Conservation (phyloP, 2,329 filamentous ascomycete species). For the Leptographium procerum region DNA sequence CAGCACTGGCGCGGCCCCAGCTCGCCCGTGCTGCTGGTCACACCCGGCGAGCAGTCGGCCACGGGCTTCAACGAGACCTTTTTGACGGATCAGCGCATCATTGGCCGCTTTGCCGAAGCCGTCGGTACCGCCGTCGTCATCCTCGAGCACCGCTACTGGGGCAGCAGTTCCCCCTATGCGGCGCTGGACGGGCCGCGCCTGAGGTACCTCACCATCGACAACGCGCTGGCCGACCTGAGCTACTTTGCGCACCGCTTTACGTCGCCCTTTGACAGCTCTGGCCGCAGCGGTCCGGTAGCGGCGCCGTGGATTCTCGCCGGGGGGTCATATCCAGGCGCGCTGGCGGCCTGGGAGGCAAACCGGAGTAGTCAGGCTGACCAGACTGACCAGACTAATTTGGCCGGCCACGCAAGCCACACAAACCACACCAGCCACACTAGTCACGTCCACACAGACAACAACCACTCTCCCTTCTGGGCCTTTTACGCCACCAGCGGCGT, state of each 20-base stretch:
- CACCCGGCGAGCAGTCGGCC: conserved; percentile 23
- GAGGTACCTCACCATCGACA: conserved; percentile 27
- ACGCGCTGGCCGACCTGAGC: conserved; percentile 28
- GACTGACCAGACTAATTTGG: no score
- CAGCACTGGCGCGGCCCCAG: conserved; percentile 27
- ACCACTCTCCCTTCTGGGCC: conserved; percentile 32
- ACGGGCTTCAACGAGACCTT: conserved; percentile 8
- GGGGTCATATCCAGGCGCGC: conserved; percentile 43
- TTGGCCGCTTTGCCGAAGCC: conserved; percentile 27
- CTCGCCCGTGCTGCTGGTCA: conserved; percentile 28
- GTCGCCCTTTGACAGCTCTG: conserved; percentile 36
- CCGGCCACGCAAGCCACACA: no score
- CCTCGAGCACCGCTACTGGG: conserved; percentile 32
- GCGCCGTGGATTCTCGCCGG: conserved; percentile 45
- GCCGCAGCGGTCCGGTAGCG: conserved; percentile 29
- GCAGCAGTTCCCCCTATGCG: conserved; percentile 25
- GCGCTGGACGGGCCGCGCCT: conserved; percentile 24
- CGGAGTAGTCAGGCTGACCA: no score
- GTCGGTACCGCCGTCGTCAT: conserved; percentile 28
- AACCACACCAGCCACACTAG: neutral
- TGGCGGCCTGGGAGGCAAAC: conserved; percentile 25
- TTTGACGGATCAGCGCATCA: conserved; percentile 42
- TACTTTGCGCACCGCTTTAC: conserved; percentile 32
- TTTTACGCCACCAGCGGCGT: conserved; percentile 44
- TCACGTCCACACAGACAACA: no score